Evolutionary conservation across 2,329 filamentous ascomycete species (phyloP), one percentile per base, ranked within the genome.

Genomic region (Trichophyton schoenleinii): DNA sequence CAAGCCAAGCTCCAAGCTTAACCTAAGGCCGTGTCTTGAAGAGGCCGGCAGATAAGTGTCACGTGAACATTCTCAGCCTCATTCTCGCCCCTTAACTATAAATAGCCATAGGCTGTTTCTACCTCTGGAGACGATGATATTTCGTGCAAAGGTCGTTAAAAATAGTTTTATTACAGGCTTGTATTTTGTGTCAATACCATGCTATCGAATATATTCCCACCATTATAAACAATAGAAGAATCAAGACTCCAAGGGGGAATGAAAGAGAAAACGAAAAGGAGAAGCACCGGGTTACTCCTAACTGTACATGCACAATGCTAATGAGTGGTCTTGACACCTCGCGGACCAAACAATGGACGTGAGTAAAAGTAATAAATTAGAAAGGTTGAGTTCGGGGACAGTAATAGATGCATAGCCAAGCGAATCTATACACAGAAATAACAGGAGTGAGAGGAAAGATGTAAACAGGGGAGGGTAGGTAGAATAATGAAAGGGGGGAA

Each of bases 201-300:
- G 52, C 28, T 36, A 55, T 55, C 5, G 28, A 36, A 36, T 8
- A 36, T 55, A 55, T 55, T 13, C 52, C 31, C 52, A 55, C 31
- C 52, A n/a, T 55, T 15, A 36, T 55, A n/a, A n/a, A n/a, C 25
- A 53, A 20, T 53, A 28, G 48, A 31, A 53, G 2, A 53, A 36
- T 55, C 52, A 55, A 55, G 52, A 36, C 52, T 55, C 52, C 52
- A 55, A 55, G 34, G 18, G 31, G 34, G 28, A 38, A 55, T 34
- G 52, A 55, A 55, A 55, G 31, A 36, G 48, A 38, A 55, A 8
- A 18, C 3, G 22, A 36, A 55, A 20, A 55, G n/a, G 34, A 38
- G 34, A 38, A 36, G 52, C 52, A 28, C 52, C 52, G 15, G 28
- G 52, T 36, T 36, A 55, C 52, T 55, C 52, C 52, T 55, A 55